Percentiles rank a stretch among this genome's conserved stretches.
Evolutionary conservation across 331 rosid species (phyloP).

Genomic region (Malus hybrid): DNA sequence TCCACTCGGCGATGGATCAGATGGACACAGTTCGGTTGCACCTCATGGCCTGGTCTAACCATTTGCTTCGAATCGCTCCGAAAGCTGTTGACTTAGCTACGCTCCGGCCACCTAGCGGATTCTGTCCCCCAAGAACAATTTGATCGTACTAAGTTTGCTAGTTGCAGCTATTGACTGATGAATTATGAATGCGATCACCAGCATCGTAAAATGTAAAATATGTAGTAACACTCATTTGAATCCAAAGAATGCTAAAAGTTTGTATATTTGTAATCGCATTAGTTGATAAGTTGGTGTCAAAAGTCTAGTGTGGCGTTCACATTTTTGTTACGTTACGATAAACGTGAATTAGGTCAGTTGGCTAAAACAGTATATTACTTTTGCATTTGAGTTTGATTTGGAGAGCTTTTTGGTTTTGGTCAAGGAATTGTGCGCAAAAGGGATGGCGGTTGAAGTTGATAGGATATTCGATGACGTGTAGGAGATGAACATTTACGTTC

Average conservation of each 20-base stretch:
- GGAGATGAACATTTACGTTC: neutral
- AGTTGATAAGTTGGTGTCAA: neutral
- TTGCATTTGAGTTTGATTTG: neutral
- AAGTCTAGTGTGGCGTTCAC: no score
- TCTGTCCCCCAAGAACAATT: neutral
- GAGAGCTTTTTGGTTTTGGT: slow-evolving; percentile 26
- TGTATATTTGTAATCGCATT: neutral
- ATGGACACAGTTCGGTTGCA: slow-evolving; percentile 28
- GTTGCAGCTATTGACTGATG: neutral
- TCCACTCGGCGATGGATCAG: slow-evolving; percentile 24
- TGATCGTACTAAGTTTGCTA: neutral
- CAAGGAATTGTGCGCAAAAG: slow-evolving; percentile 20
- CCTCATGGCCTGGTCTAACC: slow-evolving; percentile 37
- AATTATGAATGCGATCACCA: neutral
- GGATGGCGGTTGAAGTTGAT: slow-evolving; percentile 24
- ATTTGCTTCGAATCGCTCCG: neutral
- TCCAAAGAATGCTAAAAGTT: neutral
- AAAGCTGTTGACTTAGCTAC: neutral
- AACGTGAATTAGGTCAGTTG: no score
- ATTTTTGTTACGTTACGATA: no score
- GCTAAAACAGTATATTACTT: no score
- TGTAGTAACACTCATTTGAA: neutral
- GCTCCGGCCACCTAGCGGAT: slow-evolving; percentile 19
- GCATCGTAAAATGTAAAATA: neutral
- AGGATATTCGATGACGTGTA: slow-evolving; percentile 27